phyloP scores from a whole-genome alignment of 805 yeast genomes.

The Cyberlindnera amylophila region DNA sequence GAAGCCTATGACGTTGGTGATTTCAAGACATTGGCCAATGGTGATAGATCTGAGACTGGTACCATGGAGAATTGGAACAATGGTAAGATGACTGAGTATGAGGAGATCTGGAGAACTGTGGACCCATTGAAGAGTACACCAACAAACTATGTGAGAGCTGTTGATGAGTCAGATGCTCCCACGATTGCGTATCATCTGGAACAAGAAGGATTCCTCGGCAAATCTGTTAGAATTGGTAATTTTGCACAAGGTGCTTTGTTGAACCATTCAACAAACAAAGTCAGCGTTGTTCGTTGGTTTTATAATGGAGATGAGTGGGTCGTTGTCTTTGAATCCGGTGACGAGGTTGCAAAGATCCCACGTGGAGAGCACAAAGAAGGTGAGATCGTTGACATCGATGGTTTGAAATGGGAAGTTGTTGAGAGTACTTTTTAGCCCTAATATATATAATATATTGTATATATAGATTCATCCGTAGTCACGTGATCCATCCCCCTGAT shows the following conservation, averaged over 20 bases:
- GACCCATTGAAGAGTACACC: slow-evolving; percentile 37
- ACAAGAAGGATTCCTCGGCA: slow-evolving; percentile 35
- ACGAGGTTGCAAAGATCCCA: slow-evolving; percentile 20
- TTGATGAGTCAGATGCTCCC: slow-evolving; percentile 4
- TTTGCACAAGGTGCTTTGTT: slow-evolving; percentile 48
- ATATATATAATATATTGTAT: too few relatives aligned
- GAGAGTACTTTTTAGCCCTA: slow-evolving; percentile 13
- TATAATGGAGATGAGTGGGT: slow-evolving; percentile 14
- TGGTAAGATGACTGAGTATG: slow-evolving; percentile 39
- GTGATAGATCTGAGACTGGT: slow-evolving; percentile 49
- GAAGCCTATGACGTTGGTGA: slow-evolving; percentile 34
- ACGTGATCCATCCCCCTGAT: too few relatives aligned
- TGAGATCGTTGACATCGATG: slow-evolving; percentile 7
- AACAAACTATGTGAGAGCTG: slow-evolving; percentile 24
- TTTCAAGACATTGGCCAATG: slow-evolving; percentile 36
- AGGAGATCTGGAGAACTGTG: slow-evolving; percentile 53
- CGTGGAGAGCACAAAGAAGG: slow-evolving; percentile 15
- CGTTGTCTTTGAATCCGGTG: slow-evolving; percentile 19
- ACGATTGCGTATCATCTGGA: slow-evolving; percentile 33
- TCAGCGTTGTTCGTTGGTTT: slow-evolving; percentile 20
- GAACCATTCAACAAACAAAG: slow-evolving; percentile 22
- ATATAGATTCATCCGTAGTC: too few relatives aligned
- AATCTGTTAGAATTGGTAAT: slow-evolving; percentile 44
- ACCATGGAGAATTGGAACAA: slow-evolving; percentile 44
- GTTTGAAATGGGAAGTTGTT: slow-evolving; percentile 18